Base-by-base conservation (phyloP, 2,329 filamentous ascomycete genomes). In the Stagonosporopsis rhizophila region DNA sequence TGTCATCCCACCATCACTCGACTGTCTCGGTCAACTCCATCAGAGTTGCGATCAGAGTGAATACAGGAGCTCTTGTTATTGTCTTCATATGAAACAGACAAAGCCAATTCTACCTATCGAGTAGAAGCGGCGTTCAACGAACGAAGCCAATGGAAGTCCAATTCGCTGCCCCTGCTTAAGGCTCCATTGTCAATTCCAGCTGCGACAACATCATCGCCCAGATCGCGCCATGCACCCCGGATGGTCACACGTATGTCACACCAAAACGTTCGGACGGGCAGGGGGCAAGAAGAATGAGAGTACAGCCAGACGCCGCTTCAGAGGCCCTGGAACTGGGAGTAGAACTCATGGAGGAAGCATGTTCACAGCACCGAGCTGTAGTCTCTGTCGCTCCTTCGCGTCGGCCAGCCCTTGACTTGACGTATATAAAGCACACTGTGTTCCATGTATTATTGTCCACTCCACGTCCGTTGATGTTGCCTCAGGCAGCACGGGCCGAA, bases 401-500 rank as follows among this genome's bases (percentile, higher is more conserved):
- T 32, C 30, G 6, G 30, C 30, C 30, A 15, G 6, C 27, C 2
- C 27, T 11, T 4, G 6, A 11, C 6, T 4, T 32, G 4, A 15
- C n/a, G n/a, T n/a, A 15, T 4, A n/a, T 6, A 32, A 4, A 32
- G 30, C 7, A 15, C 15, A 32, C 30, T 32, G 30, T 14, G 9
- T 8, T n/a, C n/a, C n/a, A n/a, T 30, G 28, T 30, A 30, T 9
- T 15, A 19, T 38, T 11, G 17, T 38, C 19, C 17, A 20, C 7
- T n/a, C n/a, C 15, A 35, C 17, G 35, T 47, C 52, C 54, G 44
- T 22, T 44, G 39, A 40, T 48, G 38, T 56, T 44, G 54, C 47
- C 52, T 61, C 58, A 66, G 63, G 63, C 49, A 61, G 41, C 9
- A 20, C 52, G 47, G 47, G 39, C 44, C 50, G 46, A 53, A 56